Evolutionary conservation across 306 rosid genomes (phyloP).

Genomic region (Quercus dentata): DNA sequence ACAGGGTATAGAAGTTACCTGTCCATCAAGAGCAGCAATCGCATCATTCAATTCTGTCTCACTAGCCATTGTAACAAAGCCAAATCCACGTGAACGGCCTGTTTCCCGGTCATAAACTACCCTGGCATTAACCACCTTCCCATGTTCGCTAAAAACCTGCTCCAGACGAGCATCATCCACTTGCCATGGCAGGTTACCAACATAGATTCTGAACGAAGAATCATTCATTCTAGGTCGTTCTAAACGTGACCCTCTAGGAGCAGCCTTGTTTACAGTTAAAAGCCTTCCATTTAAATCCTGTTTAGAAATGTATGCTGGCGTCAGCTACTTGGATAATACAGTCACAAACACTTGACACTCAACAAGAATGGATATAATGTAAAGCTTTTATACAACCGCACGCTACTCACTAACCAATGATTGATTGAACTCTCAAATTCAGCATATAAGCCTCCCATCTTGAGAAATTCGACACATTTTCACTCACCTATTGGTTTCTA

Average conservation of each 20-base stretch:
- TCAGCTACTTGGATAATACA: neutral
- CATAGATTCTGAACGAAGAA: constrained; percentile 52
- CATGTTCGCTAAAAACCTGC: constrained; percentile 77
- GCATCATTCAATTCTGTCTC: constrained; percentile 80
- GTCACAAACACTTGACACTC: neutral
- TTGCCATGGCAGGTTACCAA: constrained; percentile 89
- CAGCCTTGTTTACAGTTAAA: constrained; percentile 88
- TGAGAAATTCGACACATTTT: neutral
- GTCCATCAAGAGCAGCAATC: constrained; percentile 92
- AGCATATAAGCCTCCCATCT: neutral
- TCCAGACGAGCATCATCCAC: constrained; percentile 64
- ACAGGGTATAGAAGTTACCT: constrained; percentile 44
- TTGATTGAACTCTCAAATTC: neutral
- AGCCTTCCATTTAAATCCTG: constrained; percentile 77
- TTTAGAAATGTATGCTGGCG: neutral
- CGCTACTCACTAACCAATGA: neutral
- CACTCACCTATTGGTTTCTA: neutral
- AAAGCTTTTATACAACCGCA: neutral
- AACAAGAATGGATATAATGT: neutral
- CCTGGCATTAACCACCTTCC: constrained; percentile 68
- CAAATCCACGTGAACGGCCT: constrained; percentile 98
- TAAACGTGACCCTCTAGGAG: constrained; percentile 69
- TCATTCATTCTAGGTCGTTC: constrained; percentile 58
- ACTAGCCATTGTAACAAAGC: constrained; percentile 77
- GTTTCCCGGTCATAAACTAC: constrained; percentile 78